A percentile compares a stretch with the other conserved stretches of the same genome.
These are phyloP conservation scores for Metschnikowia baotianmanensis DNA, from an alignment of 805 yeast species.

Conservation along the genomic window DNA sequence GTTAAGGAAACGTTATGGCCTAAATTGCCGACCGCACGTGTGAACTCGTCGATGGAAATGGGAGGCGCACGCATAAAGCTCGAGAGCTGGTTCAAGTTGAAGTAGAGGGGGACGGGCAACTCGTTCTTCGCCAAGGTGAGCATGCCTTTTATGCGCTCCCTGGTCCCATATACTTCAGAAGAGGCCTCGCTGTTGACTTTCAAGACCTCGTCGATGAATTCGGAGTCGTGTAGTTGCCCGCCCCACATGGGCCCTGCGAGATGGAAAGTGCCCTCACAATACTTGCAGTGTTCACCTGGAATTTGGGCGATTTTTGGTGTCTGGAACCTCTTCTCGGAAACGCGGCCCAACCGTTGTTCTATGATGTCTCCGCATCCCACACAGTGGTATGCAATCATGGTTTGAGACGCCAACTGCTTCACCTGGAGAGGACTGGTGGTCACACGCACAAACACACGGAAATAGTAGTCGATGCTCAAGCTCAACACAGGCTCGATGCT, in stretches of 20 bases:
- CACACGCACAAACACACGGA: slow-evolving; percentile 79
- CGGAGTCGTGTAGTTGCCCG: slow-evolving; percentile 67
- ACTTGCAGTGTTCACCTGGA: slow-evolving; percentile 60
- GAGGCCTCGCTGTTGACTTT: slow-evolving; percentile 51
- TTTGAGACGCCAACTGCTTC: slow-evolving; percentile 70
- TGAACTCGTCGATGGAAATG: slow-evolving; percentile 69
- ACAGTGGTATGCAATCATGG: slow-evolving; percentile 80
- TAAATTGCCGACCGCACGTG: slow-evolving; percentile 78
- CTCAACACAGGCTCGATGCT: slow-evolving; percentile 83
- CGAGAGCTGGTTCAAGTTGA: slow-evolving; percentile 74
- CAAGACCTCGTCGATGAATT: slow-evolving; percentile 64
- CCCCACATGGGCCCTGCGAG: slow-evolving; percentile 98
- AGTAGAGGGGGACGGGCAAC: slow-evolving; percentile 68
- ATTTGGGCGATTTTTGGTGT: slow-evolving; percentile 54
- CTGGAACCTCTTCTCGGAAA: slow-evolving; percentile 50
- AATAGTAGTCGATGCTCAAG: slow-evolving; percentile 88
- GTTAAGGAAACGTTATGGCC: slow-evolving; percentile 84
- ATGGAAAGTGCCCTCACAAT: slow-evolving; percentile 69
- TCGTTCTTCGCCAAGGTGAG: slow-evolving; percentile 78
- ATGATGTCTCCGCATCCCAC: slow-evolving; percentile 78
- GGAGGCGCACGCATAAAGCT: slow-evolving; percentile 78
- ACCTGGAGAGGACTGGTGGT: slow-evolving; percentile 77
- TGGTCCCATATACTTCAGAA: slow-evolving; percentile 66
- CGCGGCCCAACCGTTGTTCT: slow-evolving; percentile 74
- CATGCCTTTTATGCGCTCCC: slow-evolving; percentile 89